These are phyloP conservation scores for Haplosporangium sp. DNA, from an alignment of 371 early-diverging fungal genomes.

Conservation along the genomic window DNA sequence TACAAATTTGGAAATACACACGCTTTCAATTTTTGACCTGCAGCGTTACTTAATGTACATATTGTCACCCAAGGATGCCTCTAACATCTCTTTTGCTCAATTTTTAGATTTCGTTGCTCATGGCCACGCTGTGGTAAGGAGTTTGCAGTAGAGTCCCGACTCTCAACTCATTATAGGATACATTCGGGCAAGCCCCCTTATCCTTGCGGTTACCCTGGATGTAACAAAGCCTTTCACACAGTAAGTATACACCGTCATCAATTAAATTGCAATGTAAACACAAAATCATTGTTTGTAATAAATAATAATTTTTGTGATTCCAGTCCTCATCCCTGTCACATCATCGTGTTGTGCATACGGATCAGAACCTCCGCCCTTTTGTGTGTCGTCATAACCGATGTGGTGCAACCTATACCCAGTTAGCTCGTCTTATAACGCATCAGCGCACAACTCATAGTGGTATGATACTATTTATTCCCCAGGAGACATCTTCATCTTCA, in stretches of 20 bases:
- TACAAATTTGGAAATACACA: background rate
- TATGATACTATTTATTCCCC: conserved; percentile 44
- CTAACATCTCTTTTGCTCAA: background rate
- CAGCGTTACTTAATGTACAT: background rate
- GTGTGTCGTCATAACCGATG: conserved; percentile 54
- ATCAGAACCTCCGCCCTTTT: conserved; percentile 41
- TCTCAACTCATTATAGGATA: conserved; percentile 46
- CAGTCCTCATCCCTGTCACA: conserved; percentile 53
- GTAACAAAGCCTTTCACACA: conserved; percentile 47
- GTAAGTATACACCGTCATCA: conserved; percentile 11
- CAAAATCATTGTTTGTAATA: background rate
- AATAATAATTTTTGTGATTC: background rate
- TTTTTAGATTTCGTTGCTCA: conserved; percentile 35
- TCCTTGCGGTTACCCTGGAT: conserved; percentile 45
- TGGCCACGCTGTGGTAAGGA: conserved; percentile 53
- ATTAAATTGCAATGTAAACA: too few relatives aligned
- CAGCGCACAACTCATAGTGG: conserved; percentile 50
- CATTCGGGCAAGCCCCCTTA: conserved; percentile 47
- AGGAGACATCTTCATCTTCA: conserved; percentile 10
- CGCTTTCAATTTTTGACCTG: background rate
- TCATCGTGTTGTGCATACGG: conserved; percentile 52
- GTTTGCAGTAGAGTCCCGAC: conserved; percentile 41
- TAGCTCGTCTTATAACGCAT: conserved; percentile 43
- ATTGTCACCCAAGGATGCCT: background rate
- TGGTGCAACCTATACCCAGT: conserved; percentile 50